phyloP scores from a whole-genome alignment of 2,329 filamentous ascomycete genomes.

The Cladosporium oxysporum region DNA sequence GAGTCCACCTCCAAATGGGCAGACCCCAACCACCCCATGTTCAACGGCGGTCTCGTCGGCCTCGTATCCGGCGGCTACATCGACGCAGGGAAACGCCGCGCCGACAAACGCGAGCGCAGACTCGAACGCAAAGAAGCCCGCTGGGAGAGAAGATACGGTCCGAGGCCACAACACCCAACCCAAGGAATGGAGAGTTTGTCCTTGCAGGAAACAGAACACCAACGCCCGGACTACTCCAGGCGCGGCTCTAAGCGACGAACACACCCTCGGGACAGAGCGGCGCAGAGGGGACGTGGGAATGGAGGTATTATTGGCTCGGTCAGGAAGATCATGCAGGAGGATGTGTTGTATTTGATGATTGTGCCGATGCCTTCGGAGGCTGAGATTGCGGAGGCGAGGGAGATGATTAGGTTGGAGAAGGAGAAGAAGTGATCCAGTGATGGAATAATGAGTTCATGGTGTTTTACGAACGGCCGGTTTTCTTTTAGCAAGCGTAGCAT shows the following conservation, averaged over 20 bases:
- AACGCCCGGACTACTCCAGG: not conserved
- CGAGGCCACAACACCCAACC: not conserved
- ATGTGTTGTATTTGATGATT: constrained; percentile 55
- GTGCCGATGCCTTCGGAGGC: constrained; percentile 52
- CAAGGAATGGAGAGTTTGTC: not conserved
- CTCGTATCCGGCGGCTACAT: constrained; percentile 50
- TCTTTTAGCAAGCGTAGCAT: not conserved
- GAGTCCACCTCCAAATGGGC: constrained; percentile 51
- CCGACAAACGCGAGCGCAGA: constrained; percentile 18
- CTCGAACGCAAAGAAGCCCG: constrained; percentile 21
- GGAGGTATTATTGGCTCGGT: constrained; percentile 21
- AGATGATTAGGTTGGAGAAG: constrained; percentile 19
- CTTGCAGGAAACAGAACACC: not conserved
- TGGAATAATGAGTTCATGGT: not conserved
- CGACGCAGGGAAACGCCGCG: constrained; percentile 33
- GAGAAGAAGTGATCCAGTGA: not conserved
- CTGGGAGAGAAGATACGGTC: constrained; percentile 21
- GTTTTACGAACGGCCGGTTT: not conserved
- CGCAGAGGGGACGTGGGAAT: not conserved
- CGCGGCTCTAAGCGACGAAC: not conserved
- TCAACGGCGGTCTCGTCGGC: constrained; percentile 50
- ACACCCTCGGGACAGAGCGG: constrained; percentile 1
- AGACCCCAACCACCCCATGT: constrained; percentile 55
- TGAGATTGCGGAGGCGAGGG: constrained; percentile 41
- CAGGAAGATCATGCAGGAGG: constrained; percentile 33